Conservation (phyloP, 2,329 filamentous ascomycete genomes). For the Cercospora beticola region DNA sequence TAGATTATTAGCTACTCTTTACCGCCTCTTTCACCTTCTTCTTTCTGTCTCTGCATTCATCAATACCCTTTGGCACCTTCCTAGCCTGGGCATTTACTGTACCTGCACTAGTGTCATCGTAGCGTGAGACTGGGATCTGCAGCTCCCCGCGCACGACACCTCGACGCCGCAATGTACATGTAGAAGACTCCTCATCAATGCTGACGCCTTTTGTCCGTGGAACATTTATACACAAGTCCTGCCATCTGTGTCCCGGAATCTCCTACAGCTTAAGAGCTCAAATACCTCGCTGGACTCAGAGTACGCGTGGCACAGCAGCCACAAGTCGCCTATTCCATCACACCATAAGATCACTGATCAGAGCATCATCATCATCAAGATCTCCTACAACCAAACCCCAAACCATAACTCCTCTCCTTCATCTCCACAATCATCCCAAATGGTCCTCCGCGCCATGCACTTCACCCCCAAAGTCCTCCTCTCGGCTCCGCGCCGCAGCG, state of each 20-base stretch:
- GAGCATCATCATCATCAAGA: not conserved
- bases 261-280: not conserved
- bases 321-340: not conserved
- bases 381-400: not conserved
- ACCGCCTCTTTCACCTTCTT: not conserved
- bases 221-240: not conserved
- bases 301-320: not conserved
- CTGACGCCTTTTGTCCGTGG: not conserved
- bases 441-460: slow-evolving; percentile 69
- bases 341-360: not conserved
- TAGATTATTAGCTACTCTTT: slow-evolving; percentile 1
- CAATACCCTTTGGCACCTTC: not conserved
- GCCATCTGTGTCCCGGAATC: not conserved
- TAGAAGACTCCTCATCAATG: not conserved
- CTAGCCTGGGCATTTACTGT: slow-evolving; percentile 3
- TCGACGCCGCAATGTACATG: not conserved
- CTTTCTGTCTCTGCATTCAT: not conserved
- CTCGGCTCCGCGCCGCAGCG: slow-evolving; percentile 69
- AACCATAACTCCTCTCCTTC: not conserved
- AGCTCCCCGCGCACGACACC: not conserved
- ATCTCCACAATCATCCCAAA: slow-evolving; percentile 37
- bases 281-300: not conserved
- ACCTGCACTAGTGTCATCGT: slow-evolving; percentile 10
- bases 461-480: slow-evolving; percentile 78
- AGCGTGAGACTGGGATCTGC: not conserved